A percentile compares a stretch with the other conserved stretches of the same genome.
phyloP scores from a whole-genome alignment of 805 yeast genomes.

The Wickerhamiella kazuoi region DNA sequence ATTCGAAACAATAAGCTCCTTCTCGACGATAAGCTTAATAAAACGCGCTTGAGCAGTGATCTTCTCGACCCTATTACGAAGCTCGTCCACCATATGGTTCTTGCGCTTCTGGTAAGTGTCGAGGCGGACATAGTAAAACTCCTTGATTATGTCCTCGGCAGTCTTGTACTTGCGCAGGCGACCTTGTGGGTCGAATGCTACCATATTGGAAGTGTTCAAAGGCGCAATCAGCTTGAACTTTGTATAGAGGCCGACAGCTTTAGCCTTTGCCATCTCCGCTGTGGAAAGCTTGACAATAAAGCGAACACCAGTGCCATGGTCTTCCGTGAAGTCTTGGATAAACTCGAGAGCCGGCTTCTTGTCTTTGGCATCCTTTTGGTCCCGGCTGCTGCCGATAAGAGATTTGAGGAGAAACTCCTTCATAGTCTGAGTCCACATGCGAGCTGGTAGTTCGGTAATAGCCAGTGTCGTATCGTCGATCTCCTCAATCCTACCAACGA shows the following conservation, averaged over 20 bases:
- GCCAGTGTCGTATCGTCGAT: conserved; percentile 64
- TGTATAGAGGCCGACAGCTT: conserved; percentile 60
- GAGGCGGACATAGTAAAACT: conserved; percentile 70
- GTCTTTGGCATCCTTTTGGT: conserved; percentile 27
- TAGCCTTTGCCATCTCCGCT: conserved; percentile 72
- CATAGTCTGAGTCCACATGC: conserved; percentile 80
- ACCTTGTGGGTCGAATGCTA: conserved; percentile 82
- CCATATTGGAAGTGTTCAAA: conserved; percentile 71
- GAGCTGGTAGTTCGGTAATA: conserved; percentile 83
- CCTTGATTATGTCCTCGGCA: conserved; percentile 61
- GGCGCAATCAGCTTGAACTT: conserved; percentile 61
- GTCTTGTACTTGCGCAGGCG: conserved; percentile 66
- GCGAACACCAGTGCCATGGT: conserved; percentile 65
- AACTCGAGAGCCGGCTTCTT: conserved; percentile 31
- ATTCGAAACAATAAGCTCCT: conserved; percentile 51
- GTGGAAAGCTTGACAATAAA: conserved; percentile 58
- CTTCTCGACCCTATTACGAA: conserved; percentile 59
- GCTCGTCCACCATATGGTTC: conserved; percentile 50
- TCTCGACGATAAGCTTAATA: conserved; percentile 74
- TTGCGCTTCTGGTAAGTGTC: conserved; percentile 85
- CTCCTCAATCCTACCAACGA: conserved; percentile 68
- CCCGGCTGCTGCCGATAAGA: conserved; percentile 19
- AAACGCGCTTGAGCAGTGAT: conserved; percentile 75
- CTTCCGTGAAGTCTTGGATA: conserved; percentile 91
- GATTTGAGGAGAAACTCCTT: conserved; percentile 70